Base-by-base conservation (phyloP, 306 rosid genomes). In the cucumber (Cucumis sativus) region DNA sequence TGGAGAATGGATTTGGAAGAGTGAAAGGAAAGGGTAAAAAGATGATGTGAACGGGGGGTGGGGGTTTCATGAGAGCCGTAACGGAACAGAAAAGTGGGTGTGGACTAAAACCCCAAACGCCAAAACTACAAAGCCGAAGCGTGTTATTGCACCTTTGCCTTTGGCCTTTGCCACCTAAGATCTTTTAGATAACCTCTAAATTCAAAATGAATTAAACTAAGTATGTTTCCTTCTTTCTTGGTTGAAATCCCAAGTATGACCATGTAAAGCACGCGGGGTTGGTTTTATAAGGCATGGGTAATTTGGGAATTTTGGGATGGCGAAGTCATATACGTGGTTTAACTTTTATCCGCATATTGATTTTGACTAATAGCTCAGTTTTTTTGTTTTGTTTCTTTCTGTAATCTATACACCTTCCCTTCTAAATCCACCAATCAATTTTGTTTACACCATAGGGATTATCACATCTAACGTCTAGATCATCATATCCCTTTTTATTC, bases 321-420 rank as follows among this genome's bases (percentile, higher is more conserved):
- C 61, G 61, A 72, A 72, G 9, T 6, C 56, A 23, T 49, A 23
- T 5, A 33, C 76, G 28, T 72, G 76, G 49, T 65, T 72, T 51
- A 72, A 72, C 45, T 51, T 23, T 30, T 72, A 72, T 23, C 25
- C 43, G 60, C 58, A 13, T 21, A 47, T 51, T 45, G 76, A 72
- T 72, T 72, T 72, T 72, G 76, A 72, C 76, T 72, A 72, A 51
- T 71, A 71, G 16, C 45, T 54, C 43, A 16, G 28, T 25, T 49
- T 25, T 49, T 71, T 70, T 70, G 41, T 70, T 23, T 70, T 70
- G 21, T 20, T 69, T 17, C 7, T 6, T 8, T 8, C 11, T 33
- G 5, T 33, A 33, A 33, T 33, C 4, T 33, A 33, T 33, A 33
- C n/a, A n/a, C 4, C 18, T 67, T 28, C 30, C 28, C 17, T 18